phyloP scores from a whole-genome alignment of 1,139 yeast species.

The Yamadazyma sp. region DNA sequence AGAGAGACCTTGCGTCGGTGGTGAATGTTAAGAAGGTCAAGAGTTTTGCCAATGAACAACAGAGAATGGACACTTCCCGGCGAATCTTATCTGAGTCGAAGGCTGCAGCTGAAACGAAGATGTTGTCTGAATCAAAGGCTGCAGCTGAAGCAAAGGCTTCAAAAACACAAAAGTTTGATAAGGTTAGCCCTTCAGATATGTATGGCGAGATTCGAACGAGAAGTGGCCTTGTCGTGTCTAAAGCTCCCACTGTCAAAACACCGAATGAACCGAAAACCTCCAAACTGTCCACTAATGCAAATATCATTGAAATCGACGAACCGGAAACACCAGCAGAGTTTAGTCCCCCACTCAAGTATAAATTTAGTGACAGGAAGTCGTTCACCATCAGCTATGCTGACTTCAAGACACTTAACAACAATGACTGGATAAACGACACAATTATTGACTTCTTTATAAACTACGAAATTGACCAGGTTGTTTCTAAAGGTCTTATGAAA shows the following conservation, averaged over 20 bases:
- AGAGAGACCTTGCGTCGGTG: neutral
- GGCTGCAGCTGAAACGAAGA: too few species aligned
- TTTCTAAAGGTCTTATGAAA: slow-evolving; percentile 19
- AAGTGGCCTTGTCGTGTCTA: neutral
- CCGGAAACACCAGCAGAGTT: slow-evolving; percentile 30
- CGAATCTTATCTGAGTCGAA: neutral
- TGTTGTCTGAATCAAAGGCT: too few species aligned
- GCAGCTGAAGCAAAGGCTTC: too few species aligned
- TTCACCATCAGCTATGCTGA: slow-evolving; percentile 59
- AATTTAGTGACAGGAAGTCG: slow-evolving; percentile 45
- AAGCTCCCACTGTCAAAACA: neutral
- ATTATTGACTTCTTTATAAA: slow-evolving; percentile 71
- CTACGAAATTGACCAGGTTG: slow-evolving; percentile 50
- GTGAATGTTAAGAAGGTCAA: neutral
- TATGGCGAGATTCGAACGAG: neutral
- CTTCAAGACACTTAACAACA: slow-evolving; percentile 64
- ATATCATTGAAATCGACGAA: neutral
- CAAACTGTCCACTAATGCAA: too few species aligned
- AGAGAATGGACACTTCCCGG: neutral
- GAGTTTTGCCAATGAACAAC: neutral
- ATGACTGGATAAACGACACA: slow-evolving; percentile 76
- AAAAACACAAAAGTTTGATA: neutral
- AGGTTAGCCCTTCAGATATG: neutral
- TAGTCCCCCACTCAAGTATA: slow-evolving; percentile 52
- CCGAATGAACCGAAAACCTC: too few species aligned